phyloP scores from a whole-genome alignment of 2,329 filamentous ascomycete genomes.

The Sordariomycetes sp. region DNA sequence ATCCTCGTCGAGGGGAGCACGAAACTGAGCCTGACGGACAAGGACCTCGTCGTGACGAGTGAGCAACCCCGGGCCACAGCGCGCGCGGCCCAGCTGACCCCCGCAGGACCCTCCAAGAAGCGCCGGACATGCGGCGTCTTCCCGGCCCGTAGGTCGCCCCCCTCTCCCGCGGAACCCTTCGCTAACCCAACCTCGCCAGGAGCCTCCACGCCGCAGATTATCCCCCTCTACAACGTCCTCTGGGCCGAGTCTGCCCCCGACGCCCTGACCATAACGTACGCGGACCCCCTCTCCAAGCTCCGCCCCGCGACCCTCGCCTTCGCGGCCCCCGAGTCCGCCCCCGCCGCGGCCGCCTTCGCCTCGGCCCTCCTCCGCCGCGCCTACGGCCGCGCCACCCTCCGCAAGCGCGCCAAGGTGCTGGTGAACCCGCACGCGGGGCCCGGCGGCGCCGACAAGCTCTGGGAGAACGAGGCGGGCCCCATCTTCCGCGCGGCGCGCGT shows the following conservation, averaged over 20 bases:
- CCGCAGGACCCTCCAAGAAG: background rate
- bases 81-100: background rate
- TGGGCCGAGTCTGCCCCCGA: slow-evolving; percentile 60
- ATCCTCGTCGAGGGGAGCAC: background rate
- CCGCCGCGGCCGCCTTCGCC: slow-evolving; percentile 49
- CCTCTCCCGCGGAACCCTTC: background rate
- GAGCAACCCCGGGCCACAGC: background rate
- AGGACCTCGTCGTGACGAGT: slow-evolving; percentile 1
- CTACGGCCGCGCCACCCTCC: slow-evolving; percentile 57
- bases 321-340: slow-evolving; percentile 21
- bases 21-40: background rate
- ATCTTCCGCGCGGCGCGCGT: slow-evolving; percentile 76
- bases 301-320: slow-evolving; percentile 53
- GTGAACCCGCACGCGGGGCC: slow-evolving; percentile 88
- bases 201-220: slow-evolving; percentile 20
- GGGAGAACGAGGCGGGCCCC: slow-evolving; percentile 65
- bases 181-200: background rate
- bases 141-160: background rate
- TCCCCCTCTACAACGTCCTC: slow-evolving; percentile 75
- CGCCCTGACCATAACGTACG: slow-evolving; percentile 63
- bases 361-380: slow-evolving; percentile 54
- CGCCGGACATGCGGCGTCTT: too few species aligned
- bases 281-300: slow-evolving; percentile 45
- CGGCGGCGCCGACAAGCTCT: slow-evolving; percentile 62
- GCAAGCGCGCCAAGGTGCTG: slow-evolving; percentile 75